Evolutionary conservation across 2,329 filamentous ascomycete genomes (phyloP), one percentile per base, ranked within the genome.

Genomic region (Aspergillus spinulosporus): DNA sequence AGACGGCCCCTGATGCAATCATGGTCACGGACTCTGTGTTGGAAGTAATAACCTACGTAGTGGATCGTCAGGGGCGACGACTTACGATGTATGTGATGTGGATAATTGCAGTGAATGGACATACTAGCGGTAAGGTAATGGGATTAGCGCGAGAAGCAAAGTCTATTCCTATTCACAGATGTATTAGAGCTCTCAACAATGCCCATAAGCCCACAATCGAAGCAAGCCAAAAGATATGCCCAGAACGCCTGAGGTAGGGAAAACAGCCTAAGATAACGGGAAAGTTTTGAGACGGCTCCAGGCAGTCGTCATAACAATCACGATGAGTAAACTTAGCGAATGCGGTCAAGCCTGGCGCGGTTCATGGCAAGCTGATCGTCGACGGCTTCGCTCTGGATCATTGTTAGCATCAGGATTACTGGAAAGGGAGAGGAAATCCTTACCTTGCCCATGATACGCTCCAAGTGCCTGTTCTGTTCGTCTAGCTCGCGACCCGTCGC

Each of bases 301-400:
- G 68, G 67, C 67, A 62, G 66, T 64, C 63, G 53, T 49, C 36
- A 21, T 47, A 46, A 14, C 40, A 36, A 53, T 45, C 47, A 39
- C 29, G 31, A 21, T 34, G 44, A 34, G 26, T 40, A 8, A 8
- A n/a, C 43, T 59, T 71, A 76, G 61, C 63, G 73, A 58, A 77
- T 77, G 37, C 87, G 82, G 66, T 88, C 85, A 72, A 92, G 72
- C 64, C 85, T 83, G 66, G 87, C 85, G 62, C 88, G 82, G 78
- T 92, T 92, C 82, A 90, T 85, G 57, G 85, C 85, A 66, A 93
- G 89, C 68, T 88, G 84, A 63, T 93, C 89, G 72, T 92, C 89
- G 64, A 96, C 89, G 65, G 81, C 83, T 71, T 96, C 91, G 75
- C 87, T 93, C 90, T 90, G 72, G 29, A 60, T 29, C n/a, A 37